Evolutionary conservation across 2,329 filamentous ascomycete genomes (phyloP), one percentile per base, ranked within the genome.

Genomic region (Colletotrichum simmondsii): DNA sequence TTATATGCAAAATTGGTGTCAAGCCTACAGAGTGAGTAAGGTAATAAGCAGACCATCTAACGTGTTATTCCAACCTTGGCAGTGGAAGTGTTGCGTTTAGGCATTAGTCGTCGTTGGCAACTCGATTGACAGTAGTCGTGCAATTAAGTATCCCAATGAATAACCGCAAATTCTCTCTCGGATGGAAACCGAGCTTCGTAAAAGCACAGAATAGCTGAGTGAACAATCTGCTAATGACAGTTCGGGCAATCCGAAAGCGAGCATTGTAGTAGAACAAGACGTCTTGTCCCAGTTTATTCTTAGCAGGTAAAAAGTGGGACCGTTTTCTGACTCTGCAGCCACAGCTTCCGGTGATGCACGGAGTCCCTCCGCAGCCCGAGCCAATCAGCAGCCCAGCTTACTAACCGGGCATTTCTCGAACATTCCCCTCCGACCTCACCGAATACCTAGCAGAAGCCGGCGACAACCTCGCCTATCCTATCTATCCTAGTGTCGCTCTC

Each of bases 331-430:
- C 42, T 49, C 42, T 49, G 42, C 42, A 49, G 19, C 42, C 42
- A 49, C 42, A 8, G 19, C 42, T 49, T 49, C 19, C 42, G 42
- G 42, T 49, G 19, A 22, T 49, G 42, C 42, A 49, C 42, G 42
- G 42, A 54, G 52, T 54, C 52, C 1, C 52, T 3, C 3, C 24
- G 3, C 22, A 46, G 42, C 7, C 26, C 26, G 56, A 68, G 64
- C 68, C 68, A 71, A 71, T 71, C 42, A 30, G 67, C 26, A 1
- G 22, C 35, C 11, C 49, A 46, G 68, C 65, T 71, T 64, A 71
- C 24, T 71, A 68, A 71, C 32, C n/a, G 37, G 37, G 37, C 37
- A 37, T 52, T 71, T 71, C 68, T 71, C 68, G 68, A 71, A 68
- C 26, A 68, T 71, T 71, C 68, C 56, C 68, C 68, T 22, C 24